Conservation (phyloP, 768 basidiomycete genomes). For the Mrakia frigida region DNA sequence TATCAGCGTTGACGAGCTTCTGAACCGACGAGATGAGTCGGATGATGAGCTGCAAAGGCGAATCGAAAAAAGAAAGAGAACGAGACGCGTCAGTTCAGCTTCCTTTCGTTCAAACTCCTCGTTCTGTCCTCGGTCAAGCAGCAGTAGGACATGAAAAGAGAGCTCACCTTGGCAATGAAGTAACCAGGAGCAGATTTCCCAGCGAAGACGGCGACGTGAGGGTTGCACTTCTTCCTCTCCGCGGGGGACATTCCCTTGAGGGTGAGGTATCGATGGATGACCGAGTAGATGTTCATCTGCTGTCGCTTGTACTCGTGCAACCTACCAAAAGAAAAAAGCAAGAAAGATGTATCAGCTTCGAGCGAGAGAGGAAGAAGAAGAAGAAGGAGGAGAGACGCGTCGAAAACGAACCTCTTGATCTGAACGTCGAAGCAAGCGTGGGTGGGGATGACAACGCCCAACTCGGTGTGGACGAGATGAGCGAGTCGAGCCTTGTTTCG, state of each 20-base stretch:
- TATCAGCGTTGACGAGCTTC: constrained; percentile 69
- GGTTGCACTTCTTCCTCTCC: constrained; percentile 74
- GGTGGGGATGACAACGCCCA: constrained; percentile 40
- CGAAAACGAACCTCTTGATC: constrained; percentile 58
- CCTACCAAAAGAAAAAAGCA: neutral
- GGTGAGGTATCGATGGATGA: constrained; percentile 68
- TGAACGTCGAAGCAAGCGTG: constrained; percentile 44
- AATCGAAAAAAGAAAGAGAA: neutral
- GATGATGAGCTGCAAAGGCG: constrained; percentile 60
- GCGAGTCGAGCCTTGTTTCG: constrained; percentile 87
- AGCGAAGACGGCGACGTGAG: constrained; percentile 85
- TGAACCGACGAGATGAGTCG: constrained; percentile 86
- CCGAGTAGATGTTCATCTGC: constrained; percentile 85
- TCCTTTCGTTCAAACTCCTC: neutral
- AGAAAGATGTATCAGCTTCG: neutral
- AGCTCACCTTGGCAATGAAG: constrained; percentile 66
- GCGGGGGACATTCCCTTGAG: constrained; percentile 72
- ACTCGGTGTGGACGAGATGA: constrained; percentile 44
- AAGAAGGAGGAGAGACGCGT: neutral
- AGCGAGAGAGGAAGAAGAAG: too few species aligned
- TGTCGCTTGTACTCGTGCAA: constrained; percentile 60
- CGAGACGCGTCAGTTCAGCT: neutral
- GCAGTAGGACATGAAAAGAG: too few species aligned
- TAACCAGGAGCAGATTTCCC: constrained; percentile 85
- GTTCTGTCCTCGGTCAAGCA: neutral